Base-by-base conservation (phyloP, 2,329 filamentous ascomycete species). In the Pezicula rhizophila region DNA sequence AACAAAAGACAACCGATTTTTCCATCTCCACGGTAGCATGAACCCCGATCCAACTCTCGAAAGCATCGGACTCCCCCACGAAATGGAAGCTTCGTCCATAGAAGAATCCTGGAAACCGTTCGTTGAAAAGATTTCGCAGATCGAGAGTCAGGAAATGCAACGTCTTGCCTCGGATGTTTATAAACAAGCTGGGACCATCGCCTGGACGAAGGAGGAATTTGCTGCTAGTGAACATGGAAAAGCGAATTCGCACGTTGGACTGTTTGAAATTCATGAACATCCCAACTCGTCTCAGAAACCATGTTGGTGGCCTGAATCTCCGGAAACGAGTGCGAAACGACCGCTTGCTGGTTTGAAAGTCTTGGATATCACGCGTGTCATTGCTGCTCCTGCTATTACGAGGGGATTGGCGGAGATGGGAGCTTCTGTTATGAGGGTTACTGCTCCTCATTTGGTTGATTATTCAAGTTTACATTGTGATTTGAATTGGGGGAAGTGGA, bases 401-500 rank as follows among this genome's bases (percentile, higher is more conserved):
- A 61, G 48, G 67, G 67, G 15, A 2, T 60, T 75, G 2, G 69
- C 71, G 17, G 67, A 68, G 2, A 65, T 71, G 42, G 72, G 72
- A 3, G 72, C 72, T 4, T 70, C 71, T 39, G 72, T 76, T 1
- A 67, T 76, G 41, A 68, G 71, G 42, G 61, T 75, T 11, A 73
- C 71, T 1, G 70, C 68, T 15, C 68, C 68, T 12, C 65, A 64
- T 44, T 55, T 74, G 1, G 37, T 12, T 2, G 55, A 57, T 71
- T 40, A 68, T 71, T 51, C 61, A 68, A 14, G 67, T 70, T 35
- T 52, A 11, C 54, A 53, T 18, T 23, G 18, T 15, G 54, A 58
- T 42, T 59, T 73, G 15, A 73, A 69, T 44, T 68, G 70, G 38
- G 74, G 73, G n/a, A 76, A 76, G 57, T 67, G 68, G 45, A 74